A percentile compares a stretch with the other conserved stretches of the same genome.
These are phyloP conservation scores for Kwoniella shivajii DNA, from an alignment of 1,284 basidiomycete genomes.

Conservation along the genomic window DNA sequence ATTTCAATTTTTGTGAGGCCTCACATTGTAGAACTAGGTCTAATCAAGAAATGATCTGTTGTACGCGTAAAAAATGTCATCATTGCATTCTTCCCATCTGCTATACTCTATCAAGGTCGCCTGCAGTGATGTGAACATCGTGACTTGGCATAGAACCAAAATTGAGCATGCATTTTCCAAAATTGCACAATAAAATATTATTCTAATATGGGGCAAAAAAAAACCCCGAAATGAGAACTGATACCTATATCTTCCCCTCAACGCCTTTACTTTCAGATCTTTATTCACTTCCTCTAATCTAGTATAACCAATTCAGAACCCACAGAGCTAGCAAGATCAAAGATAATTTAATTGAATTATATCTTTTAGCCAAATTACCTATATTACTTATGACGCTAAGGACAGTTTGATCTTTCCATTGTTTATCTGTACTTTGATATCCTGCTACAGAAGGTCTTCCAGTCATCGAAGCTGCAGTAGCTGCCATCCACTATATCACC, in stretches of 20 bases:
- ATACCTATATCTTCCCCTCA: no score
- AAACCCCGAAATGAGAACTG: no score
- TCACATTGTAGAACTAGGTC: not conserved
- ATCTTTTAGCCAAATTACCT: slow-evolving; percentile 36
- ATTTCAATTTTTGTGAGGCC: no score
- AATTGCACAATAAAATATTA: no score
- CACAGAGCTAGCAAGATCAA: slow-evolving; percentile 49
- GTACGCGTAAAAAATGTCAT: no score
- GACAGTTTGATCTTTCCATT: slow-evolving; percentile 39
- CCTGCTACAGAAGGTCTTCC: slow-evolving; percentile 25
- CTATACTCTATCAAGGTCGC: no score
- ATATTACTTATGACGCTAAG: slow-evolving; percentile 33
- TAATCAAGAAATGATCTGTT: not conserved
- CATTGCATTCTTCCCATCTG: no score
- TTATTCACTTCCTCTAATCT: slow-evolving; percentile 1
- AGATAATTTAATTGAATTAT: slow-evolving; percentile 48
- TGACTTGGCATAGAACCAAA: no score
- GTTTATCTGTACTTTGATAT: slow-evolving; percentile 23
- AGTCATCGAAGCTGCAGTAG: slow-evolving; percentile 23
- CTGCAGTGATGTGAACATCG: no score
- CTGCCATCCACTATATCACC: slow-evolving; percentile 36
- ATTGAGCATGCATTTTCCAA: no score
- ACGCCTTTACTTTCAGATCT: no score
- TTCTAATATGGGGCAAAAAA: no score
- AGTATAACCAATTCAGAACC: slow-evolving; percentile 54